Evolutionary conservation across 768 basidiomycete genomes (phyloP), one percentile per base, ranked within the genome.

Genomic region (Rhodotorula diobovata): DNA sequence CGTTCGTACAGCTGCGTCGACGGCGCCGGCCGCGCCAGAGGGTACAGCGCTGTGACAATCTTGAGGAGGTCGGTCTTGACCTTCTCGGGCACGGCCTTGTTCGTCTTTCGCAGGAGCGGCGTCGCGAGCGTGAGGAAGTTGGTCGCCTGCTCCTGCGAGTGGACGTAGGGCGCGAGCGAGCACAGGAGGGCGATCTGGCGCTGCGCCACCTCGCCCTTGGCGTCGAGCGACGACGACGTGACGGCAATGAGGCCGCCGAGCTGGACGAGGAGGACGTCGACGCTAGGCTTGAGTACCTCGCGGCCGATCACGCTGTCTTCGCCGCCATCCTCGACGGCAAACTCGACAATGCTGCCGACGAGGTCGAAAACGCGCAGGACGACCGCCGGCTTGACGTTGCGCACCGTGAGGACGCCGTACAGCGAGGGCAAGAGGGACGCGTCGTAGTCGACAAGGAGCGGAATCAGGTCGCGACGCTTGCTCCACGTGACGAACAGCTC

Each of bases 401-500:
- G 84, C 0, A 89, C 90, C 8, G 88, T 81, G 16, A 98, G 83
- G 77, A 92, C 95, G 66, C 85, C 86, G 78, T 91, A 93, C 9
- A 95, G 81, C 78, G 90, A 88, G 14, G 88, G 88, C 23, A 99
- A 80, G 2, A 89, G 84, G 10, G 83, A 83, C 4, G 81, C 74
- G 76, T 97, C 89, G 77, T 87, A 89, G 34, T 86, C 82, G 56
- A 88, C 87, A 37, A 98, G 83, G 79, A 87, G 88, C 16, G 79
- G 78, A n/a, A 85, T 83, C 70, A 87, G 85, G 21, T 86, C 83
- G 4, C 81, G 82, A 28, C 85, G 83, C 25, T 83, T 79, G 1
- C 90, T 86, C 90, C 93, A 94, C 12, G 85, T 82, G 68, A 87
- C 85, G 81, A 96, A 90, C 32, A 97, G 83, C 50, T 96, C 93